Conservation (phyloP, 2,329 filamentous ascomycete species). For the Diplodia corticola region DNA sequence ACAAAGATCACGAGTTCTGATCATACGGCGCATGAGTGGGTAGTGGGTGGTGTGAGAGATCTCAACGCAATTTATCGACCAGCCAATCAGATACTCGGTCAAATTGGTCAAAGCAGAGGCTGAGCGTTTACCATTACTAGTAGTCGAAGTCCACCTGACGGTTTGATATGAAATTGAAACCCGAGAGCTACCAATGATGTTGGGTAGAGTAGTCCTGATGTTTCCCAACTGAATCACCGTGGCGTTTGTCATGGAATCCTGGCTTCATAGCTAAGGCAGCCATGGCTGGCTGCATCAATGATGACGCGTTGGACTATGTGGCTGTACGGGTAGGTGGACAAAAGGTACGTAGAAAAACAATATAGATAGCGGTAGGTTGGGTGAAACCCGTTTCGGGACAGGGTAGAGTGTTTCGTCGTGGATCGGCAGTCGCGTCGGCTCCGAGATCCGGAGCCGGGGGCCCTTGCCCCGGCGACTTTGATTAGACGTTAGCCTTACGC, state of each 20-base stretch:
- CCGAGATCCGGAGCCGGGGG: background rate
- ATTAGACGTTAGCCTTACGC: slow-evolving; percentile 6
- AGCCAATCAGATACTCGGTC: background rate
- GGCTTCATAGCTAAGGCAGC: background rate
- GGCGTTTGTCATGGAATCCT: background rate
- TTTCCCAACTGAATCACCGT: background rate
- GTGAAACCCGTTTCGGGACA: background rate
- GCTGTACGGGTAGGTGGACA: background rate
- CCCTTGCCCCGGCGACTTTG: background rate
- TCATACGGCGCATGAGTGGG: background rate
- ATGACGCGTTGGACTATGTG: background rate
- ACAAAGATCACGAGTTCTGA: background rate
- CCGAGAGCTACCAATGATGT: background rate
- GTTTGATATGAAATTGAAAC: background rate
- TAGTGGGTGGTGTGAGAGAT: background rate
- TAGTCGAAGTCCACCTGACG: background rate
- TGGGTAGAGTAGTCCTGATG: background rate
- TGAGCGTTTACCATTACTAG: background rate
- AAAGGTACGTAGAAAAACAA: background rate
- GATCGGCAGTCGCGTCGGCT: background rate
- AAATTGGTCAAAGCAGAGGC: background rate
- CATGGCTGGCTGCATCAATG: background rate
- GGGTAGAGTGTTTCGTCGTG: background rate
- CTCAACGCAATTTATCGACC: background rate
- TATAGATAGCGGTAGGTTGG: background rate